Base-by-base conservation (phyloP, 352 stramenopile species). In the Phytopythium kandeliae region DNA sequence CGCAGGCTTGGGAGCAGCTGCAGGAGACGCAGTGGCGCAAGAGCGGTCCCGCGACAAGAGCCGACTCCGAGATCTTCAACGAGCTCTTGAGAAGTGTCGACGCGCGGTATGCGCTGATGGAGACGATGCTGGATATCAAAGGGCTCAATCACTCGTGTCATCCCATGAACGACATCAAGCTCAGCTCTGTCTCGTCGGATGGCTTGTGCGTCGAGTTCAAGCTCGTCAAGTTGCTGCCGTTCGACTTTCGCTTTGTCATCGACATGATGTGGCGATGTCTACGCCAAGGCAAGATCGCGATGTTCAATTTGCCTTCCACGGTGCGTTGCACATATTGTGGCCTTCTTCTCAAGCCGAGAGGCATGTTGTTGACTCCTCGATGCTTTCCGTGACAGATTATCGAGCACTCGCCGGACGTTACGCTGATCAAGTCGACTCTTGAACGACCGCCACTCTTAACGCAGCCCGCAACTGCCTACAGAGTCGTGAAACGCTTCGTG, bases 1-100 rank as follows among this genome's bases (percentile, higher is more conserved):
- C 3, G 1, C 21, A 52, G 46, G 33, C 43, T n/a, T 52, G 46
- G 46, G 33, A 52, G 10, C 33, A 52, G 21, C 21, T 52, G 21
- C 46, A 52, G 24, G 22, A 52, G 33, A 3, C 33, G 11, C 21
- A 43, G 21, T 52, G 46, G 46, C 33, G 12, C 12, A 52, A 52
- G 24, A 8, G 33, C 15, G 46, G 5, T 13, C 11, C 16, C 10
- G 10, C 28, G 12, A 22, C 31, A 10, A 52, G 30, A 11, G 31
- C 3, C 11, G 46, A 52, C 8, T 22, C 30, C 22, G 33, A 52
- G 4, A 24, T 38, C 2, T 52, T 52, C 24, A n/a, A 2, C 22
- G 46, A 52, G 13, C 31, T 52, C 7, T 9, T 43, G 19, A 8
- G 8, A 8, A 52, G 46, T 15, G 24, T 52, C 24, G 22, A 52